Evolutionary conservation across 1,284 basidiomycete genomes (phyloP), one percentile per base, ranked within the genome.

Genomic region (Trichosporon sp.): DNA sequence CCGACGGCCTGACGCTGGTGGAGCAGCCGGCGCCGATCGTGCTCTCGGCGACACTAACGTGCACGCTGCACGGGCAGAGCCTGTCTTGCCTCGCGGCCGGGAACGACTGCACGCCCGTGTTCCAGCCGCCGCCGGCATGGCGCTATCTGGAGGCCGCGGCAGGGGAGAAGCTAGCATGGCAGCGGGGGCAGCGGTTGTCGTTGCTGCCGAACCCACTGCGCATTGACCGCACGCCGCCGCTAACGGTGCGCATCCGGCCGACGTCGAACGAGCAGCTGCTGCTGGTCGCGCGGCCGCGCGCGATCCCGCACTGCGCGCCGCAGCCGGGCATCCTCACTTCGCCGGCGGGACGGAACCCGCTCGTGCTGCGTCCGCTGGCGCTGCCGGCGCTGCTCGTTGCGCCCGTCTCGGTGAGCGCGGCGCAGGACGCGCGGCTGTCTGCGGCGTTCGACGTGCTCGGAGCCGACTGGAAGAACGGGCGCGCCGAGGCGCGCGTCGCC

Each of bases 341-440:
- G 8, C 65, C 65, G 12, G 63, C 65, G 0, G 65, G 62, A 5
- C 62, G 38, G 11, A 65, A 64, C 35, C 70, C 72, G 15, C 60
- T 67, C 21, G 65, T 69, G 2, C 70, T 73, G 7, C 68, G 70
- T 9, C 77, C 75, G 11, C 65, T 79, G 2, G 58, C 65, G 2
- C 69, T 78, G 4, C 75, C 77, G 3, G 75, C 77, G 6, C 42
- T 78, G 0, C 70, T 67, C n/a, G 63, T 80, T 13, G 70, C 65
- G 11, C 67, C 72, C 27, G 65, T 66, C 9, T 34, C 11, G 0
- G 67, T 70, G 2, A 70, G 69, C 2, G 8, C 67, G 0, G 51
- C 68, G 18, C 77, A 78, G 70, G 73, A 71, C 29, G 70, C 64
- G n/a, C 67, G 65, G 18, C 56, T 71, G 13, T 51, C 65, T 1